Evolutionary conservation across 108 stramenopile species (phyloP).

Genomic region (Cyclostephanos tholiformis): DNA sequence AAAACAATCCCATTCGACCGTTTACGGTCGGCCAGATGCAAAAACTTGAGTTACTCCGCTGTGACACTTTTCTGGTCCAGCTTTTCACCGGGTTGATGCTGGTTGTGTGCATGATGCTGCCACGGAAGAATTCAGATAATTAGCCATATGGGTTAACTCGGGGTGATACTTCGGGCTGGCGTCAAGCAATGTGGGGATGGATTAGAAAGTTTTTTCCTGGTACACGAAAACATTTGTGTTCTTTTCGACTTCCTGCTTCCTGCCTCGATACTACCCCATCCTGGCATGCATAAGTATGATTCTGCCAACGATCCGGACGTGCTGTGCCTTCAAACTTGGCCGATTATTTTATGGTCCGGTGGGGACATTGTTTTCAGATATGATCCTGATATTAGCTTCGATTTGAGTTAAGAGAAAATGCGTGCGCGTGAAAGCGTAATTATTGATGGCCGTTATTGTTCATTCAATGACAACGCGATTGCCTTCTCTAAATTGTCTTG

Average conservation of each 20-base stretch:
- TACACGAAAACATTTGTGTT: slow-evolving; percentile 24
- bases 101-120: slow-evolving; percentile 27
- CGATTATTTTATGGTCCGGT: too few relatives aligned
- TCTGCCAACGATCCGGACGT: too few relatives aligned
- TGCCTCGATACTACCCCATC: slow-evolving; percentile 67
- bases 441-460: slow-evolving; percentile 2
- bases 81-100: slow-evolving; percentile 6
- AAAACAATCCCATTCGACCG: slow-evolving; percentile 44
- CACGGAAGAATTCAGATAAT: slow-evolving; percentile 51
- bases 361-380: too few relatives aligned
- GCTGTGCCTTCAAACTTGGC: too few relatives aligned
- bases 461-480: slow-evolving; percentile 44
- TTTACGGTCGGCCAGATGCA: slow-evolving; percentile 66
- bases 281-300: too few relatives aligned
- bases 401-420: too few relatives aligned
- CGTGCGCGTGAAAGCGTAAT: neutral
- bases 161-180: slow-evolving; percentile 63
- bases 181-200: slow-evolving; percentile 61
- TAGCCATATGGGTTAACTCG: slow-evolving; percentile 60
- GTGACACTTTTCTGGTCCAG: slow-evolving; percentile 38
- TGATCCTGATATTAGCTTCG: too few relatives aligned
- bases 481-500: slow-evolving; percentile 42
- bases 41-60: slow-evolving; percentile 46
- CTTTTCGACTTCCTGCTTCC: slow-evolving; percentile 57
- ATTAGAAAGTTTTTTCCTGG: slow-evolving; percentile 47